phyloP scores from a whole-genome alignment of 225 moss, liverwort and hornwort species.

The Straminergon stramineum region DNA sequence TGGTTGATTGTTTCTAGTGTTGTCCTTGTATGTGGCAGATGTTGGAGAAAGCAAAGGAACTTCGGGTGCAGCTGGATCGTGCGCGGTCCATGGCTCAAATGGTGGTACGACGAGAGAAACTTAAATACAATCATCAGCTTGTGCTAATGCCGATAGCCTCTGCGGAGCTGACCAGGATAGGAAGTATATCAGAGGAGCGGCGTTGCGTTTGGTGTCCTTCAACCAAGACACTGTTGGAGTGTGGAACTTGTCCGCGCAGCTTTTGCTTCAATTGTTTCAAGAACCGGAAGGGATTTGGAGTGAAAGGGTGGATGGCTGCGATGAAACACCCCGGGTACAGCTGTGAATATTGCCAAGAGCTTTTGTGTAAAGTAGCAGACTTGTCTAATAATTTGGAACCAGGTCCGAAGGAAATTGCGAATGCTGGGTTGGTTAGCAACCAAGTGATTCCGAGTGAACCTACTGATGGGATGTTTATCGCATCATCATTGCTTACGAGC shows the following conservation, averaged over 20 bases:
- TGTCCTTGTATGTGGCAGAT: conserved; percentile 11
- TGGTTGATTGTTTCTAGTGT: not conserved
- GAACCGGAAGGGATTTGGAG: conserved; percentile 60
- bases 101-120: conserved; percentile 49
- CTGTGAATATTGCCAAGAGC: conserved; percentile 48
- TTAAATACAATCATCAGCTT: conserved; percentile 41
- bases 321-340: conserved; percentile 22
- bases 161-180: conserved; percentile 11
- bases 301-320: conserved; percentile 70
- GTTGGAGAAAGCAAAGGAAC: conserved; percentile 17
- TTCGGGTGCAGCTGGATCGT: conserved; percentile 35
- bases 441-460: not conserved
- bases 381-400: not conserved
- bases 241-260: conserved; percentile 43
- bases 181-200: not conserved
- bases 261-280: conserved; percentile 73
- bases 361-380: not conserved
- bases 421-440: not conserved
- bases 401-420: not conserved
- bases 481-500: not conserved
- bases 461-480: not conserved
- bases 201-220: conserved; percentile 57
- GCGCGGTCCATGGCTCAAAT: conserved; percentile 38
- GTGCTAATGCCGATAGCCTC: conserved; percentile 28
- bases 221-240: conserved; percentile 32